Conservation (phyloP, 2,329 filamentous ascomycete genomes). For the Thelonectria discophora region DNA sequence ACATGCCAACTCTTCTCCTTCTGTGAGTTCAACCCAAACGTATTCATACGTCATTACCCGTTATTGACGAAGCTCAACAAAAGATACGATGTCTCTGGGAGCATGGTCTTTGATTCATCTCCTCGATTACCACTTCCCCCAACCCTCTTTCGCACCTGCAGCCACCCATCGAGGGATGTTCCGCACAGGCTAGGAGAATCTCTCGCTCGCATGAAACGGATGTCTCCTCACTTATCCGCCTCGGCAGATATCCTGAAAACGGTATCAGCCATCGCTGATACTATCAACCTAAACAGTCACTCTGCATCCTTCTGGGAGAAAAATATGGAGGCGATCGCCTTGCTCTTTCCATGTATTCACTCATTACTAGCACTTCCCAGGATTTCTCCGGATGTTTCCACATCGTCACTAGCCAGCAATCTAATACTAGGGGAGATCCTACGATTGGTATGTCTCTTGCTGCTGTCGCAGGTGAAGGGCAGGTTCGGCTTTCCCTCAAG, state of each 20-base stretch:
- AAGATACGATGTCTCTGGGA: constrained; percentile 7
- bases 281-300: constrained; percentile 3
- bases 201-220: background rate
- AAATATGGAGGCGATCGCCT: background rate
- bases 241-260: background rate
- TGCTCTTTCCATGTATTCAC: constrained; percentile 3
- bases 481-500: background rate
- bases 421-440: background rate
- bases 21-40: background rate
- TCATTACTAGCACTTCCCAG: constrained; percentile 1
- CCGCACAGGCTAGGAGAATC: background rate
- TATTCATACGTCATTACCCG: background rate
- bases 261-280: background rate
- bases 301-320: constrained; percentile 2
- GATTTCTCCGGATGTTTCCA: background rate
- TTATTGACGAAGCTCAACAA: background rate
- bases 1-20: background rate
- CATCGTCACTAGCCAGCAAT: background rate
- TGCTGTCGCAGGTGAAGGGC: background rate
- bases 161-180: background rate
- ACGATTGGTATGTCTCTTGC: background rate
- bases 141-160: background rate
- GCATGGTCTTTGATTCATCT: background rate
- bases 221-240: background rate
- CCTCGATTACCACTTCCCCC: constrained; percentile 4